Percentiles rank a stretch among this genome's conserved stretches.
These are phyloP conservation scores for Volvariella surrecta DNA, from an alignment of 1,284 basidiomycete species.

Conservation along the genomic window DNA sequence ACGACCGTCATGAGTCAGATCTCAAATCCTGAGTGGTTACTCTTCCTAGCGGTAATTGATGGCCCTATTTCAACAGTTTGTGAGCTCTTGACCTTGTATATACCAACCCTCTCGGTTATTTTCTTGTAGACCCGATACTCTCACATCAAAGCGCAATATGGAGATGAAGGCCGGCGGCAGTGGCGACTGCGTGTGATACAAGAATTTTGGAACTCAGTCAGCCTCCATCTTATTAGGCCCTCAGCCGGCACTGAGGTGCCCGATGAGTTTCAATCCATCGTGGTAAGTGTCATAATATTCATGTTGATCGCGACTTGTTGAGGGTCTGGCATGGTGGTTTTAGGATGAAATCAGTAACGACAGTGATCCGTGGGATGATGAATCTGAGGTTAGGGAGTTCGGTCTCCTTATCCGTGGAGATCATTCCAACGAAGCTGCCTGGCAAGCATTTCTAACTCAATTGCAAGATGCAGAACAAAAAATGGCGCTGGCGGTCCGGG, in stretches of 20 bases:
- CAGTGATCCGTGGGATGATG: slow-evolving; percentile 26
- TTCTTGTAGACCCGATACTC: slow-evolving; percentile 21
- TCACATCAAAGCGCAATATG: slow-evolving; percentile 23
- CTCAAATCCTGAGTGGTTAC: no score
- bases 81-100: background rate
- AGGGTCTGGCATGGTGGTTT: no score
- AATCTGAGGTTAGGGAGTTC: slow-evolving; percentile 40
- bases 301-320: background rate
- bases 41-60: no score
- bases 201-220: slow-evolving; percentile 27
- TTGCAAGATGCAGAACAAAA: slow-evolving; percentile 46
- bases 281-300: no score
- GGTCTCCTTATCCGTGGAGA: slow-evolving; percentile 65
- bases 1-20: no score
- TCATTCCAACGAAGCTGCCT: slow-evolving; percentile 55
- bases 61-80: no score
- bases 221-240: slow-evolving; percentile 3
- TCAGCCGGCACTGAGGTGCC: background rate
- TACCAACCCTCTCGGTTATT: slow-evolving; percentile 5
- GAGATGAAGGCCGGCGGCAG: slow-evolving; percentile 31
- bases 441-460: slow-evolving; percentile 42
- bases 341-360: slow-evolving; percentile 15
- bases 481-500: background rate
- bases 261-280: no score
- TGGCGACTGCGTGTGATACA: slow-evolving; percentile 30